Evolutionary conservation across 345 rosid species (phyloP), one percentile per base, ranked within the genome.

Genomic region (Murraya paniculata): DNA sequence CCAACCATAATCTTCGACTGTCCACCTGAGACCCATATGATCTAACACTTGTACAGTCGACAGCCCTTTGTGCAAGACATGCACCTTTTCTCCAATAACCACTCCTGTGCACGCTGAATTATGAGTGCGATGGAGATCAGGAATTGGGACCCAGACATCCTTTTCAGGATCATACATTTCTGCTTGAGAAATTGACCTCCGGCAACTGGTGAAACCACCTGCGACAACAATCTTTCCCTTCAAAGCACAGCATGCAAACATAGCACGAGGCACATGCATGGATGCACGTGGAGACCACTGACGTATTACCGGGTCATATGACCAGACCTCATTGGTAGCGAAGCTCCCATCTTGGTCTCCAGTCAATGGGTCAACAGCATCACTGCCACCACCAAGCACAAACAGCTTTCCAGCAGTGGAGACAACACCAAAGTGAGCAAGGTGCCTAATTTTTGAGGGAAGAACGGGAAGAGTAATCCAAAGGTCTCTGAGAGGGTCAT

Each of bases 341-440:
- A 95, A 96, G 73, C 93, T 93, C 39, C 99, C 99, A 62, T 92
- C 91, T 71, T 96, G 99, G 73, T 96, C 99, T 24, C 99, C 99
- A 2, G 98, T 95, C 68, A 83, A 77, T 0, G 94, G 97, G 81
- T 93, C 97, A 7, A 96, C 99, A 3, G 94, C 97, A 71, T 96
- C 99, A 73, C 99, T 96, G 27, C 96, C 96, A 35, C 99, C 99
- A 45, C 99, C 99, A 62, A 93, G 88, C 36, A 96, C 99, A 82
- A 89, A 96, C 69, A 96, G 86, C 72, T 85, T 91, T 16, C 99
- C 92, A 36, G 77, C 78, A 6, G 89, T 76, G 9, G 93, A 90
- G 78, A 91, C 97, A 30, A 79, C 87, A 6, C 99, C 98, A 81
- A 93, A 96, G 79, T 96, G 91, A 28, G 98, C 86, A 68, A 93